A percentile compares a stretch with the other conserved stretches of the same genome.
Conservation (phyloP, 768 basidiomycete species). For the Russula sp. region DNA sequence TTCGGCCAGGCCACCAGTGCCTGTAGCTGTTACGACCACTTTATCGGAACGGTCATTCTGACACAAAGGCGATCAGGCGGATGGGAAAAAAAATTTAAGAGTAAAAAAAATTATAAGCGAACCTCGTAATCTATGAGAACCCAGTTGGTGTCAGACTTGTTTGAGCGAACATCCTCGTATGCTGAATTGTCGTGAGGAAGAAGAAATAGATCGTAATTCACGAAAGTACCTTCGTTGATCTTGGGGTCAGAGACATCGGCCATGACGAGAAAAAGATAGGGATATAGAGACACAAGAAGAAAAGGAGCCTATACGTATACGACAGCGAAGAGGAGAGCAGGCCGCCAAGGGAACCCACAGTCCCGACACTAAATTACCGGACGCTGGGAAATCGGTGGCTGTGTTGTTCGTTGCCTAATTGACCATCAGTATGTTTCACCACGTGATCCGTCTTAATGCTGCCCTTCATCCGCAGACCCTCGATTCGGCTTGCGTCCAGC, state of each 20-base stretch:
- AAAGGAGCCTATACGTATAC: background rate
- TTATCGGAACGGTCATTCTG: constrained; percentile 75
- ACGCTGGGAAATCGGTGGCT: constrained; percentile 4
- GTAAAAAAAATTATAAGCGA: constrained; percentile 19
- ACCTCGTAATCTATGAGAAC: constrained; percentile 84
- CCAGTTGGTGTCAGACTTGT: constrained; percentile 88
- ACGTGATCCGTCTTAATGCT: constrained; percentile 6
- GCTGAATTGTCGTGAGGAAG: constrained; percentile 38
- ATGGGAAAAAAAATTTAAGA: background rate
- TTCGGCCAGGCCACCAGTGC: constrained; percentile 72
- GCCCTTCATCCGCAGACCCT: background rate
- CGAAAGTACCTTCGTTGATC: constrained; percentile 18
- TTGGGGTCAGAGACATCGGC: constrained; percentile 22
- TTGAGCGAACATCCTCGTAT: constrained; percentile 78
- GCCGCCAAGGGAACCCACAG: background rate
- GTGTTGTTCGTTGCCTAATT: constrained; percentile 8
- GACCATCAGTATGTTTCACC: too few species aligned
- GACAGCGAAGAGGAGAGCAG: constrained; percentile 6
- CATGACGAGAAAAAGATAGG: constrained; percentile 5
- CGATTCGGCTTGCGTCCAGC: background rate
- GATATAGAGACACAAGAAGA: background rate
- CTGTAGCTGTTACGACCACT: constrained; percentile 69
- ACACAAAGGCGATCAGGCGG: background rate
- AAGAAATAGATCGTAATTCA: background rate
- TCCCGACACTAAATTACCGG: background rate